phyloP scores from a whole-genome alignment of 2,329 filamentous ascomycete species.

The Chaetoscypha palmicola region DNA sequence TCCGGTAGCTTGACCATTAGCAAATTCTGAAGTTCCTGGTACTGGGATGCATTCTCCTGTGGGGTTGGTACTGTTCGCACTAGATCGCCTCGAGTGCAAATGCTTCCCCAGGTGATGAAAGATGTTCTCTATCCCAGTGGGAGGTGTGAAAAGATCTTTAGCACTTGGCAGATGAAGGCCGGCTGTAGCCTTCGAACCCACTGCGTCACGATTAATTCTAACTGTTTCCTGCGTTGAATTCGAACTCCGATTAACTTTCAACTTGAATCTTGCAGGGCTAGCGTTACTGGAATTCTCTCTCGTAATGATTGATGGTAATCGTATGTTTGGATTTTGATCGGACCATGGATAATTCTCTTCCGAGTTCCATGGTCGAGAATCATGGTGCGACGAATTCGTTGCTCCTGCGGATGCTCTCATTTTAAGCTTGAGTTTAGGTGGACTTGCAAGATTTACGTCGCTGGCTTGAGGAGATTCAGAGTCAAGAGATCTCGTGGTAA shows the following conservation, averaged over 20 bases:
- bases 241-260: constrained; percentile 27
- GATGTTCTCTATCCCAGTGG: constrained; percentile 24
- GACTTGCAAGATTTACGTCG: constrained; percentile 8
- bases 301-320: constrained; percentile 4
- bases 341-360: constrained; percentile 23
- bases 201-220: constrained; percentile 22
- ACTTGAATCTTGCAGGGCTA: constrained; percentile 24
- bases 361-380: constrained; percentile 18
- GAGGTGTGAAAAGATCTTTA: constrained; percentile 29
- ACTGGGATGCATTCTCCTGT: constrained; percentile 5
- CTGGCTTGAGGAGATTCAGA: not conserved
- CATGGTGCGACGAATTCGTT: constrained; percentile 14
- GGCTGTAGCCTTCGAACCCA: constrained; percentile 14
- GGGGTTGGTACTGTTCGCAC: constrained; percentile 16
- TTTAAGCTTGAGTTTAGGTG: constrained; percentile 26
- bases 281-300: constrained; percentile 4
- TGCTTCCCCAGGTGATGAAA: constrained; percentile 27
- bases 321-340: constrained; percentile 9
- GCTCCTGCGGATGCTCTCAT: constrained; percentile 13
- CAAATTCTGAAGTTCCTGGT: not conserved
- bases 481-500: not conserved
- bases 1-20: not conserved
- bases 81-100: constrained; percentile 23
- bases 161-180: constrained; percentile 25
- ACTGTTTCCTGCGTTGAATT: constrained; percentile 26